A percentile compares a stretch with the other conserved stretches of the same genome.
phyloP scores from a whole-genome alignment of 169 alveolate species.

The Plasmodium ovale region DNA sequence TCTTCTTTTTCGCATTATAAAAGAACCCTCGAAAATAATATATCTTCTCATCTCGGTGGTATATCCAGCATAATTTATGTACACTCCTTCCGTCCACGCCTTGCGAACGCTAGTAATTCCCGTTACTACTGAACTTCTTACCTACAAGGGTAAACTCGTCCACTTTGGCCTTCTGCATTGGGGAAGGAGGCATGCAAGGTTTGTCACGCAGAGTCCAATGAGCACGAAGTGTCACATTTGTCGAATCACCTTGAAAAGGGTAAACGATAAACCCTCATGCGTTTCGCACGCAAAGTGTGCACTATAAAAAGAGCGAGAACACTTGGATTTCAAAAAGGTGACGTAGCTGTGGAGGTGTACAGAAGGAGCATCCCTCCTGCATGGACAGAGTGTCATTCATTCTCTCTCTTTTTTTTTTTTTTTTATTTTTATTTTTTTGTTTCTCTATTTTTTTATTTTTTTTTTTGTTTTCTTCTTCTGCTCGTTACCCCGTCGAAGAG shows the following conservation, averaged over 20 bases:
- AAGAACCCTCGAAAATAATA: too few relatives aligned
- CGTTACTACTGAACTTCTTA: constrained; percentile 16
- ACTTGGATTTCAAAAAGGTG: neutral
- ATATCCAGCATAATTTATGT: too few relatives aligned
- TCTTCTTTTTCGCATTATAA: too few relatives aligned
- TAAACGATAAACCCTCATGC: neutral
- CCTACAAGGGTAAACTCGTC: constrained; percentile 41
- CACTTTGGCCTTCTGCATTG: constrained; percentile 13
- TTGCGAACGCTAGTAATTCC: constrained; percentile 4
- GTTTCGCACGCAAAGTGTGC: neutral
- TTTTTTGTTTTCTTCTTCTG: neutral
- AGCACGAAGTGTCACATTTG: neutral
- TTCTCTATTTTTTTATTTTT: too few relatives aligned
- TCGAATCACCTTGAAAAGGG: too few relatives aligned
- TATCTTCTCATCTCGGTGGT: too few relatives aligned
- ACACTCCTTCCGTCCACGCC: too few relatives aligned
- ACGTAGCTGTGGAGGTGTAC: too few relatives aligned
- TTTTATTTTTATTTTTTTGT: too few relatives aligned
- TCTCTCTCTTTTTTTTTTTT: neutral
- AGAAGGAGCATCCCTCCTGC: neutral
- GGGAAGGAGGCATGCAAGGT: neutral
- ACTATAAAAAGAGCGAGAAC: neutral
- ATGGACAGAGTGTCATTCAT: neutral
- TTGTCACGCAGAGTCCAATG: neutral
- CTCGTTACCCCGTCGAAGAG: constrained; percentile 19